A percentile compares a stretch with the other conserved stretches of the same genome.
Conservation (phyloP, 768 basidiomycete species). For the Podaxis rugospora region DNA sequence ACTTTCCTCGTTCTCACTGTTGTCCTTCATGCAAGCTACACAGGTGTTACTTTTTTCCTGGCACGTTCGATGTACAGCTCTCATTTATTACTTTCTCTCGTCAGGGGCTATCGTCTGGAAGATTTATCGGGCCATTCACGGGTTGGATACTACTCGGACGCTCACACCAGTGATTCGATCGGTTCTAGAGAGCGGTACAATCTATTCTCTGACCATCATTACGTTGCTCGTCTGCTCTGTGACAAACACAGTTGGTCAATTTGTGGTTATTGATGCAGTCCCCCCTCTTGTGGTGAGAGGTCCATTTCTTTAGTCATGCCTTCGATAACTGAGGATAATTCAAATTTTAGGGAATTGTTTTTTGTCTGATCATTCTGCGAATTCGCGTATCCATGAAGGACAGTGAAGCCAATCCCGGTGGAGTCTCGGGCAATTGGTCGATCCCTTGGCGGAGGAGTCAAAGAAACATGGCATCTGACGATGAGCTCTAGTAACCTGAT, state of each 20-base stretch:
- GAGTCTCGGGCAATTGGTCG: not conserved
- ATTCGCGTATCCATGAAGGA: not conserved
- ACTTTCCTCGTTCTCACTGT: not conserved
- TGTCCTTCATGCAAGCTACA: not conserved
- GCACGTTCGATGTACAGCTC: too few relatives aligned
- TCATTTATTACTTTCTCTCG: not conserved
- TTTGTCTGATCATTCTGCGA: not conserved
- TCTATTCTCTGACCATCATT: not conserved
- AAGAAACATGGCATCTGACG: not conserved
- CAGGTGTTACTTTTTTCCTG: not conserved
- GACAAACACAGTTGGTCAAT: not conserved
- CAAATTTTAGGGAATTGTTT: not conserved
- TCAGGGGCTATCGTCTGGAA: not conserved
- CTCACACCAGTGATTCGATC: not conserved
- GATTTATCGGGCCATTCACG: not conserved
- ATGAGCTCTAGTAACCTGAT: too few relatives aligned
- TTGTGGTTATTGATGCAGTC: not conserved
- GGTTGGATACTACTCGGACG: not conserved
- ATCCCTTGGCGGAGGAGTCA: not conserved
- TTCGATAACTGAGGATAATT: not conserved
- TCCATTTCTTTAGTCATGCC: not conserved
- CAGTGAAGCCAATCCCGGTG: not conserved
- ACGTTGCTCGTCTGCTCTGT: not conserved
- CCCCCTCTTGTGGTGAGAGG: not conserved
- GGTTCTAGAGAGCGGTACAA: not conserved